A percentile compares a stretch with the other conserved stretches of the same genome.
Conservation (phyloP, 768 basidiomycete genomes). For the Hemileccinum impolitum region DNA sequence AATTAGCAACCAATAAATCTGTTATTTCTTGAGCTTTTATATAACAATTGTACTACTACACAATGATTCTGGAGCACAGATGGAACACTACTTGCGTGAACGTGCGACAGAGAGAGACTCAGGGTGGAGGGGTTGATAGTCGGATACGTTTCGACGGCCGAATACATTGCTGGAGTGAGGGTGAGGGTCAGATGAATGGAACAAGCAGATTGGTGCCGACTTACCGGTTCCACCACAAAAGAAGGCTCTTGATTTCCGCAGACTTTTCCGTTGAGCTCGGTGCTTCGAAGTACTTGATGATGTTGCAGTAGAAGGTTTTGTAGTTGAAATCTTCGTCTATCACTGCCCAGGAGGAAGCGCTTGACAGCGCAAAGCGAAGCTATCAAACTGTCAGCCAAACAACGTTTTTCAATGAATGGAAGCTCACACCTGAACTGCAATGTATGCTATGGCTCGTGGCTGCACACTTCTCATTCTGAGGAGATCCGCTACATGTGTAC, state of each 20-base stretch:
- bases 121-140: too few species aligned
- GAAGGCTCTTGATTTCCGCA: not conserved
- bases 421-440: constrained; percentile 21
- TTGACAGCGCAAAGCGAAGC: constrained; percentile 15
- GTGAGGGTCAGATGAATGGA: too few species aligned
- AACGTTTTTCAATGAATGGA: not conserved
- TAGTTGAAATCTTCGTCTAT: constrained; percentile 12
- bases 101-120: too few species aligned
- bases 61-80: too few species aligned
- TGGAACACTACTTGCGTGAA: too few species aligned
- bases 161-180: too few species aligned
- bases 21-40: too few species aligned
- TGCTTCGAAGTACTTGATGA: constrained; percentile 11
- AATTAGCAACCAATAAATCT: too few species aligned
- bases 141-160: too few species aligned
- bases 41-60: too few species aligned
- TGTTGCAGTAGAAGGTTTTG: constrained; percentile 9
- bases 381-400: not conserved
- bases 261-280: not conserved
- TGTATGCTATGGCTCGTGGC: constrained; percentile 21
- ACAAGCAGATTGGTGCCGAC: not conserved
- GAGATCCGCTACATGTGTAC: constrained; percentile 2
- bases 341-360: constrained; percentile 1
- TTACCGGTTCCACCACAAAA: constrained; percentile 12
- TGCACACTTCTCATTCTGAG: constrained; percentile 11